Base-by-base conservation (phyloP, 805 yeast species). In the Diddensiella transvaalensis region DNA sequence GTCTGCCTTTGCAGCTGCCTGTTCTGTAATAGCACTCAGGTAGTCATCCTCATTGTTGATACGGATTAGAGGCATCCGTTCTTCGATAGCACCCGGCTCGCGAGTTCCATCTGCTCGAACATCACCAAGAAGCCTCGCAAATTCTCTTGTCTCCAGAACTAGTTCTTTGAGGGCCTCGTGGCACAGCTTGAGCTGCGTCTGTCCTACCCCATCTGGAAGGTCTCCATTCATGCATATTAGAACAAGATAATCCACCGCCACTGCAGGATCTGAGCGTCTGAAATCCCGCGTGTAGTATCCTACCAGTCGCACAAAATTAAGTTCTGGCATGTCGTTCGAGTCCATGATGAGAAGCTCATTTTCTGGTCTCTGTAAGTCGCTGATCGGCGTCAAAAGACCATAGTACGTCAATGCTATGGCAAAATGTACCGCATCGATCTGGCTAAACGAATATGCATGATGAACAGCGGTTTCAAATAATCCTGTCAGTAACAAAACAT, bases 171-270 rank as follows among this genome's bases (percentile, higher is more conserved):
- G 70, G 0, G 95, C 83, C 57, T 85, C 90, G 59, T 85, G 89
- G 52, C 87, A 80, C 39, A 83, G 69, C 37, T 74, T 69, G 2
- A 75, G 66, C 53, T 82, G 84, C 26, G 72, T 69, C 21, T 69
- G 61, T 21, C 64, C 66, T 2, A 26, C 33, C 40, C 49, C 58
- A 21, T 42, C 40, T 4, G 55, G 40, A 15, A 66, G 49, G 23
- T 66, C 72, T n/a, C 72, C 70, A 54, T 73, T 68, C 57, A 88
- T 59, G 42, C 87, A 82, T 22, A 89, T 81, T 56, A 86, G 70
- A 22, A 85, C 74, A 45, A 91, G 68, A 61, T 93, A 93, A 63
- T 91, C 96, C n/a, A 87, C 85, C 0, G 97, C 97, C 48, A 85
- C 87, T 59, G 83, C 79, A 21, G 98, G 95, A 67, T 89, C 95